Conservation (phyloP, 352 stramenopile genomes). For the Pythium coloratum region DNA sequence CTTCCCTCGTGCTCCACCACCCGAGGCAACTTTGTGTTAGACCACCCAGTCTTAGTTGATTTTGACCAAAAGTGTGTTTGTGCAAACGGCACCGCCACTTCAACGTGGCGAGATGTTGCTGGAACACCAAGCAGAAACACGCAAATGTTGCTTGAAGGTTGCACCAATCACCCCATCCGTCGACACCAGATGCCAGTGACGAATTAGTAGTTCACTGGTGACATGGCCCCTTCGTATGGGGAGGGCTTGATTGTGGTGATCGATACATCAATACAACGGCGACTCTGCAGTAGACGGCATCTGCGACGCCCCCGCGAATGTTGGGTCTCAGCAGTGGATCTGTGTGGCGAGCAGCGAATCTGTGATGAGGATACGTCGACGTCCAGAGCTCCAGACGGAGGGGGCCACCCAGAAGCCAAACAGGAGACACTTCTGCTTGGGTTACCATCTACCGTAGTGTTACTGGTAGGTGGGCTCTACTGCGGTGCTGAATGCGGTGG, state of each 20-base stretch:
- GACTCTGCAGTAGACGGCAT: not conserved
- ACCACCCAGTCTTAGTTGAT: too few species aligned
- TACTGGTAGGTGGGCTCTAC: too few species aligned
- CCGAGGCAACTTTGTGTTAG: too few species aligned
- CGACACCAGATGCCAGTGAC: not conserved
- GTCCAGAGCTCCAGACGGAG: not conserved
- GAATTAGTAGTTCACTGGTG: too few species aligned
- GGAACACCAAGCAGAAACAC: constrained; percentile 1
- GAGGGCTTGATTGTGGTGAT: too few species aligned
- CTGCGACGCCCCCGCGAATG: not conserved
- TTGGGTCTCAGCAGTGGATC: not conserved
- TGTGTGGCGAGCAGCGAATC: not conserved
- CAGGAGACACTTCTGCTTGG: too few species aligned
- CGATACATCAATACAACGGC: too few species aligned
- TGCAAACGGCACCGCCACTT: not conserved
- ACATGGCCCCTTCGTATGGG: too few species aligned
- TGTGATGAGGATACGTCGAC: not conserved
- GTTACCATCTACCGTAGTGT: too few species aligned
- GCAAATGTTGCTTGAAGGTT: not conserved
- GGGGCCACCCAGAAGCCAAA: too few species aligned
- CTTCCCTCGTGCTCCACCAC: too few species aligned
- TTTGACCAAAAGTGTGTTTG: not conserved
- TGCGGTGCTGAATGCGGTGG: too few species aligned
- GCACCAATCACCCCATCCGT: not conserved
- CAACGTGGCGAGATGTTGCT: not conserved